Conservation (phyloP, 768 basidiomycete species). For the Coprinopsis strossmayeri region DNA sequence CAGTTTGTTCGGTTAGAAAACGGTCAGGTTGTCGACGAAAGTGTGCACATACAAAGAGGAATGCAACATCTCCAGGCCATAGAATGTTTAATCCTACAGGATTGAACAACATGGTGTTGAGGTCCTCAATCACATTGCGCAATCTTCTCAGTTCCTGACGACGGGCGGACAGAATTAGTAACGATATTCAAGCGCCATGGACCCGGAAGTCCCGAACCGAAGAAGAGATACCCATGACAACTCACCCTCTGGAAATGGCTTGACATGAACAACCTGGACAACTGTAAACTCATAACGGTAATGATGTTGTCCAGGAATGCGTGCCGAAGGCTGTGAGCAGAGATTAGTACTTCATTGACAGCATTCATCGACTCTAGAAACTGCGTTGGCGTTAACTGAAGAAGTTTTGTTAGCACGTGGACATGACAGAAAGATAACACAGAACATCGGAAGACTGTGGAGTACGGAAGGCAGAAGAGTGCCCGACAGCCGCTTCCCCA, state of each 20-base stretch:
- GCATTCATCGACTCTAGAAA: slow-evolving; percentile 87
- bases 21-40: slow-evolving; percentile 5
- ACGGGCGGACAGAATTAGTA: background rate
- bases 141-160: slow-evolving; percentile 73
- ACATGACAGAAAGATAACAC: background rate
- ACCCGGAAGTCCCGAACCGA: too few species aligned
- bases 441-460: too few species aligned
- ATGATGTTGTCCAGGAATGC: slow-evolving; percentile 76
- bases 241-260: slow-evolving; percentile 80
- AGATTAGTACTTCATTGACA: slow-evolving; percentile 83
- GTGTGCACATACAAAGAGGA: slow-evolving; percentile 74
- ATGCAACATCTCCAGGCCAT: slow-evolving; percentile 80
- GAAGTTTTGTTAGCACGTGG: background rate
- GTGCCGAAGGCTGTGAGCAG: slow-evolving; percentile 72
- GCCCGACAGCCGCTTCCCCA: too few species aligned
- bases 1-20: slow-evolving; percentile 7
- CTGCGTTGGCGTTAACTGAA: slow-evolving; percentile 82
- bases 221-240: background rate
- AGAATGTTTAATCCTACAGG: slow-evolving; percentile 82
- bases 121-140: slow-evolving; percentile 50
- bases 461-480: background rate
- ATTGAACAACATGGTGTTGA: slow-evolving; percentile 75
- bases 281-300: slow-evolving; percentile 73
- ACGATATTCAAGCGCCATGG: too few species aligned
- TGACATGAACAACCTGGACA: slow-evolving; percentile 59